Evolutionary conservation across 352 stramenopile species (phyloP).

Genomic region (Blastocystis sp.): DNA sequence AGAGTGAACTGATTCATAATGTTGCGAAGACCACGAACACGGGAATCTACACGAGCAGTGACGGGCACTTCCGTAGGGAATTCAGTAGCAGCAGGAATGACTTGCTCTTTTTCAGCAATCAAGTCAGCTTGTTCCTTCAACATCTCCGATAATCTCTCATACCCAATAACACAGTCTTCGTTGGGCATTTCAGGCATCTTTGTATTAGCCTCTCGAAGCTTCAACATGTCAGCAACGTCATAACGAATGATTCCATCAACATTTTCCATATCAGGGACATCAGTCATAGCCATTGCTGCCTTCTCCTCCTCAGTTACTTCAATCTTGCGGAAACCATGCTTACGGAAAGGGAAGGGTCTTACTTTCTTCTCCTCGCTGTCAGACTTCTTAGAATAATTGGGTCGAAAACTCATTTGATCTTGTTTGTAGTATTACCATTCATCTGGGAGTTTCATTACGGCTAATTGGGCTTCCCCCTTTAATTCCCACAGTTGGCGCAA

Average conservation of each 20-base stretch:
- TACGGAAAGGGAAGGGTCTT: not conserved
- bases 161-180: conserved; percentile 11
- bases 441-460: too few species aligned
- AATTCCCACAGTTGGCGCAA: too few species aligned
- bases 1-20: conserved; percentile 49
- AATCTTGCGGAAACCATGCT: not conserved
- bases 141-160: not conserved
- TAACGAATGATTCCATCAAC: conserved; percentile 29
- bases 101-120: conserved; percentile 1
- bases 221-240: conserved; percentile 1
- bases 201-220: not conserved
- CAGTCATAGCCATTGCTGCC: not conserved
- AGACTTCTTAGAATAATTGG: conserved; percentile 28
- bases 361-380: conserved; percentile 4
- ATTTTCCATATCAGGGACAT: not conserved
- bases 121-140: not conserved
- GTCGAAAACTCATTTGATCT: conserved; percentile 17
- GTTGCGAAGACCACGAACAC: conserved; percentile 35
- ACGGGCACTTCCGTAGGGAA: conserved; percentile 10
- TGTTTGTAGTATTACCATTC: not conserved
- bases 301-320: conserved; percentile 33
- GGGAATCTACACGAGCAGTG: not conserved
- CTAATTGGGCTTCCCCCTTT: too few species aligned
- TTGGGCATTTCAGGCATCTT: not conserved
- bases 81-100: not conserved